A percentile compares a stretch with the other conserved stretches of the same genome.
These are phyloP conservation scores for Coemansia sp. DNA, from an alignment of 192 early-diverging fungal species.

Conservation along the genomic window DNA sequence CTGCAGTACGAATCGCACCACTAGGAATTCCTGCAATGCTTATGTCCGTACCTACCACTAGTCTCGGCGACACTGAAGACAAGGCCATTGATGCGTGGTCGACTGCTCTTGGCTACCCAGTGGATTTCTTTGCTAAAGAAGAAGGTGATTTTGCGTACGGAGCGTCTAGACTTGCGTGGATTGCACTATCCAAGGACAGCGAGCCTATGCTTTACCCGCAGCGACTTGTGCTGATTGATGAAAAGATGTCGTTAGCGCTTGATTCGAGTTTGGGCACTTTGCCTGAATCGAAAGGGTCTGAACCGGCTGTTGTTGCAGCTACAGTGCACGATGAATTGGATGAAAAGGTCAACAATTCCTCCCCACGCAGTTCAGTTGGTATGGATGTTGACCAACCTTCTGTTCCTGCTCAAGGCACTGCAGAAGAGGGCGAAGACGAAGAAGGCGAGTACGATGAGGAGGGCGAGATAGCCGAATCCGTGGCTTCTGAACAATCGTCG, in stretches of 20 bases:
- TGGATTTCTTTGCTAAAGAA: constrained; percentile 2
- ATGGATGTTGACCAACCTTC: constrained; percentile 1
- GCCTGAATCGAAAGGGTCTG: neutral
- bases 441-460: constrained; percentile 51
- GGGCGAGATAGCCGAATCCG: constrained; percentile 46
- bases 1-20: constrained; percentile 29
- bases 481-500: constrained; percentile 1
- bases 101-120: constrained; percentile 33
- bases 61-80: constrained; percentile 25
- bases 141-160: neutral
- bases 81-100: constrained; percentile 34
- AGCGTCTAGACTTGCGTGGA: constrained; percentile 32
- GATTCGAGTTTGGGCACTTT: neutral
- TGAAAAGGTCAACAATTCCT: neutral
- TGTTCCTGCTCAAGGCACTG: neutral
- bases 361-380: neutral
- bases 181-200: constrained; percentile 9
- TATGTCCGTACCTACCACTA: constrained; percentile 17
- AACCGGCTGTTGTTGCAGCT: neutral
- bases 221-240: constrained; percentile 30
- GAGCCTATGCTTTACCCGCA: constrained; percentile 50
- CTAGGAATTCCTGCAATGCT: constrained; percentile 27
- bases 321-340: neutral
- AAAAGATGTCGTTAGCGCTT: neutral
- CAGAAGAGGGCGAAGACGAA: constrained; percentile 30